A percentile compares a stretch with the other conserved stretches of the same genome.
Conservation (phyloP, 352 stramenopile species). For the Hyaloperonospora arabidopsidis region DNA sequence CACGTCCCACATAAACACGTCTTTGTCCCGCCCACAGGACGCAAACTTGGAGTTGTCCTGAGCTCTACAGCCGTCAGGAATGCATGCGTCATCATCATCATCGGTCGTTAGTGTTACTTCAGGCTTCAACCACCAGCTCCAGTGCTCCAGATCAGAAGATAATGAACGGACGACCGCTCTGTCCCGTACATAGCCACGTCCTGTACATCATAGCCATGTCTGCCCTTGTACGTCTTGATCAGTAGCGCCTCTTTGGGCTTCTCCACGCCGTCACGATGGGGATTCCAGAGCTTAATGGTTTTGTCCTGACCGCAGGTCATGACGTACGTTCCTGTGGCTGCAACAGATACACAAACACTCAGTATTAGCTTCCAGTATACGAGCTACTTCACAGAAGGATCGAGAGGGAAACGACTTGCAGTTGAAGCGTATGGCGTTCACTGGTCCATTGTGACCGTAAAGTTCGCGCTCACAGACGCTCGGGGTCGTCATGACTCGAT, state of each 20-base stretch:
- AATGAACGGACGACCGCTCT: slow-evolving; percentile 1
- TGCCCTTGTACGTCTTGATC: slow-evolving; percentile 79
- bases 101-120: no score
- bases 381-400: not conserved
- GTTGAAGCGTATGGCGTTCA: slow-evolving; percentile 81
- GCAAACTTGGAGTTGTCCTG: slow-evolving; percentile 84
- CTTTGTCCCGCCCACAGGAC: slow-evolving; percentile 81
- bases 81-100: no score
- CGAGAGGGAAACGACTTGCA: slow-evolving; percentile 22
- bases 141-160: no score
- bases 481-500: slow-evolving; percentile 19
- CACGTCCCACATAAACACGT: slow-evolving; percentile 86
- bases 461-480: slow-evolving; percentile 44
- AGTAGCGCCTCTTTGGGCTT: slow-evolving; percentile 54
- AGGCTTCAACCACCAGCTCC: not conserved
- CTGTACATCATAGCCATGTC: slow-evolving; percentile 85
- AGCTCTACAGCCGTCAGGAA: slow-evolving; percentile 29
- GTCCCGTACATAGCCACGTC: slow-evolving; percentile 78
- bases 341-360: not conserved
- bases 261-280: slow-evolving; percentile 63
- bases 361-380: not conserved
- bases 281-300: slow-evolving; percentile 83
- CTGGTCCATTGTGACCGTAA: slow-evolving; percentile 54
- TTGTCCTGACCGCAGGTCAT: slow-evolving; percentile 86
- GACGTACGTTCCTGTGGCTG: slow-evolving; percentile 84